These are phyloP conservation scores for Anisodus tanguticus DNA, from an alignment of 257 asterid genomes.

Conservation along the genomic window DNA sequence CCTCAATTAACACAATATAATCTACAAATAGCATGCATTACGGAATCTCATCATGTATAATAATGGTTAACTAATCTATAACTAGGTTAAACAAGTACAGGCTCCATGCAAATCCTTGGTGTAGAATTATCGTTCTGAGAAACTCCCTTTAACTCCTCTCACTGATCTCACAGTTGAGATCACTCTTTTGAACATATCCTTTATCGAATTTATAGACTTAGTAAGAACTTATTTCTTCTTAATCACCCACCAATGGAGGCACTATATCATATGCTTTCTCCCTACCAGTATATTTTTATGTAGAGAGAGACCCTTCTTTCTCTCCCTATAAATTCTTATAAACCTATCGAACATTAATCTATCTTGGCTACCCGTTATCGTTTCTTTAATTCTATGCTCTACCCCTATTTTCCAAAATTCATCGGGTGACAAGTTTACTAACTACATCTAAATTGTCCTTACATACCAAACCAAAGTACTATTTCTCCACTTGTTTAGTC, in stretches of 20 bases:
- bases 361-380: neutral
- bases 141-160: neutral
- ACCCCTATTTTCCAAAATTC: conserved; percentile 7
- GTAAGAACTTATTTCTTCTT: neutral
- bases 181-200: neutral
- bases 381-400: neutral
- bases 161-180: neutral
- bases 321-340: neutral
- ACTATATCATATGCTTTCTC: neutral
- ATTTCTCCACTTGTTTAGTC: neutral
- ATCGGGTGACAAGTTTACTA: neutral
- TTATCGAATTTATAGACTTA: neutral
- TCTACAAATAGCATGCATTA: too few species aligned
- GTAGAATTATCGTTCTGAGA: too few species aligned
- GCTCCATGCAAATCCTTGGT: too few species aligned
- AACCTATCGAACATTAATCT: neutral
- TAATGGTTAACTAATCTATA: too few species aligned
- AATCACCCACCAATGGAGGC: neutral
- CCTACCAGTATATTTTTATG: neutral
- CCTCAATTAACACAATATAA: too few species aligned
- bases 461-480: neutral
- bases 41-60: too few species aligned
- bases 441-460: neutral
- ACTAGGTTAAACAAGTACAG: too few species aligned
- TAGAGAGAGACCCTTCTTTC: neutral